These are phyloP conservation scores for Boletus tomentosulus DNA, from an alignment of 768 basidiomycete genomes.

Conservation along the genomic window DNA sequence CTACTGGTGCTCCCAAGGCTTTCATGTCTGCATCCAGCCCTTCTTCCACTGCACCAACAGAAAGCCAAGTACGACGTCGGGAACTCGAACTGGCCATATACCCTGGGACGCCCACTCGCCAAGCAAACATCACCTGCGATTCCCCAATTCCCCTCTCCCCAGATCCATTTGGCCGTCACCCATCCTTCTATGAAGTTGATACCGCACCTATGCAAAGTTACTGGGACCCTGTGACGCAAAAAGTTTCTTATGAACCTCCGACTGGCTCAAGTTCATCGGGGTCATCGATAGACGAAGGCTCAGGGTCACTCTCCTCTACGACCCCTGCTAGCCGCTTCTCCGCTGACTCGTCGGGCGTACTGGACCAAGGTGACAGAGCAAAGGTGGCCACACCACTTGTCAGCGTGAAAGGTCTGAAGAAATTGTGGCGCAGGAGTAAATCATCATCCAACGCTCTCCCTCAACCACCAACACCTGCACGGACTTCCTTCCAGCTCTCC, in stretches of 20 bases:
- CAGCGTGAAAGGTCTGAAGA: slow-evolving; percentile 70
- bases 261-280: slow-evolving; percentile 19
- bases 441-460: slow-evolving; percentile 32
- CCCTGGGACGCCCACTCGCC: slow-evolving; percentile 32
- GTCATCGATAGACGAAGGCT: slow-evolving; percentile 21
- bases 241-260: slow-evolving; percentile 17
- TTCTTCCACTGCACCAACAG: slow-evolving; percentile 33
- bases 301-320: slow-evolving; percentile 17
- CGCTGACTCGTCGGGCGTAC: slow-evolving; percentile 53
- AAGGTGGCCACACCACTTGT: slow-evolving; percentile 50
- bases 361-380: slow-evolving; percentile 28
- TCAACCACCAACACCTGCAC: slow-evolving; percentile 35
- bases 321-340: slow-evolving; percentile 67
- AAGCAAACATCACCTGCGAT: slow-evolving; percentile 27
- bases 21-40: slow-evolving; percentile 27
- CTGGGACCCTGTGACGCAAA: slow-evolving; percentile 39
- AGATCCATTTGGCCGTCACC: slow-evolving; percentile 74
- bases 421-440: slow-evolving; percentile 75
- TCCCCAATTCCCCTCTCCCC: slow-evolving; percentile 80
- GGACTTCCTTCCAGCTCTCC: slow-evolving; percentile 32
- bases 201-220: slow-evolving; percentile 33
- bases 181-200: slow-evolving; percentile 45
- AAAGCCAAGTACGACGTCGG: slow-evolving; percentile 47
- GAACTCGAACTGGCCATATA: slow-evolving; percentile 50
- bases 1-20: slow-evolving; percentile 54